Base-by-base conservation (phyloP, 1,139 yeast species). In the Taphrina sp. region DNA sequence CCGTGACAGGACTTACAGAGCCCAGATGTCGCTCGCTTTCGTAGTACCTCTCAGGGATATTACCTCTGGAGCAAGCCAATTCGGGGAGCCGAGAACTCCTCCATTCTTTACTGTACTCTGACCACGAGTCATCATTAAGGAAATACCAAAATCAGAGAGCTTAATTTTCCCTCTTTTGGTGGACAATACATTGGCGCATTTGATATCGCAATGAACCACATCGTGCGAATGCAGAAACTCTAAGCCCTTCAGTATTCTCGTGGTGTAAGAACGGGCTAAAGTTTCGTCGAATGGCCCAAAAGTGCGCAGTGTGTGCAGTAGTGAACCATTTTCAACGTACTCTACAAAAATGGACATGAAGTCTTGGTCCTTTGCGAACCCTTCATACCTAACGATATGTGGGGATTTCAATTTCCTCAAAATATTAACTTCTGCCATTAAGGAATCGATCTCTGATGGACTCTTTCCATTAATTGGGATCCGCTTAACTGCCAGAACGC, bases 11-110 rank as follows among this genome's bases (percentile, higher is more conserved):
- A 41, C 45, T 41, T 14, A 41, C 36, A 92, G 70, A 12, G 95
- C 85, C 66, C 77, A 74, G 8, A 74, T 69, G 58, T 74, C 57
- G 2, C 95, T 85, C 0, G 95, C 86, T 0, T 95, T 81, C 38
- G 95, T 83, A 1, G 92, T 83, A 4, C 95, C 96, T 64, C 85
- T 86, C 61, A 89, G 83, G 14, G 85, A 82, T 37, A 81, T 69
- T 0, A 87, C 78, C 66, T 85, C 95, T 0, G 95, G 95, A 0
- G 95, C 92, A 88, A 85, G 83, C 92, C 92, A 85, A 65, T 84
- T 82, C 0, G 92, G 90, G 0, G 92, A 83, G 2, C 94, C 94
- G 65, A 67, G 76, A 4, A 72, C 70, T 3, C 69, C 61, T 23
- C 61, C 62, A 36, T 58, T 58, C 29, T 28, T 41, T 24, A 49